phyloP scores from a whole-genome alignment of 208 protist species.

The Trypanosomatidae sp. region DNA sequence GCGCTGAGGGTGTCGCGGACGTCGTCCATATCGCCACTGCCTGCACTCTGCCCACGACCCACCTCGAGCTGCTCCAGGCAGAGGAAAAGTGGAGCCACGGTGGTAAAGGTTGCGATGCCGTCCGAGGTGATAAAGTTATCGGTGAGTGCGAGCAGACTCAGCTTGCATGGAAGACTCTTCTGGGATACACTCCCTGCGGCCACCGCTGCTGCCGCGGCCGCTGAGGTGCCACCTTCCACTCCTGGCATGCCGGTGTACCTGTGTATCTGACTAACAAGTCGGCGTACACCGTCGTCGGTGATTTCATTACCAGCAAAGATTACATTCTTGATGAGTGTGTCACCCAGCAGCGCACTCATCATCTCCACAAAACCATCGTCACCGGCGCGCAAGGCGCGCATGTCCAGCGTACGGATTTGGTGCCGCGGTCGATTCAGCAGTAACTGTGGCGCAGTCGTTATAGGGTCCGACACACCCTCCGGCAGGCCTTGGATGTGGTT shows the following conservation, averaged over 20 bases:
- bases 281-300: slow-evolving; percentile 45
- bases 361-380: slow-evolving; percentile 61
- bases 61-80: slow-evolving; percentile 43
- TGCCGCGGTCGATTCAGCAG: slow-evolving; percentile 13
- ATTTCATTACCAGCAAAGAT: slow-evolving; percentile 54
- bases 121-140: slow-evolving; percentile 51
- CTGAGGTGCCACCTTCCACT: background rate
- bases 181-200: slow-evolving; percentile 3
- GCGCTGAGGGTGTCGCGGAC: slow-evolving; percentile 36
- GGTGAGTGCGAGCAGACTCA: slow-evolving; percentile 41
- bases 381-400: slow-evolving; percentile 49
- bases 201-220: background rate
- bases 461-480: background rate
- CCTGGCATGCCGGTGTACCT: background rate
- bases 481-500: slow-evolving; percentile 26
- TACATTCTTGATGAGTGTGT: slow-evolving; percentile 39
- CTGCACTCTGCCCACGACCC: slow-evolving; percentile 34
- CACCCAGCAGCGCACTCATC: slow-evolving; percentile 30
- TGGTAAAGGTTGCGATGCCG: slow-evolving; percentile 31
- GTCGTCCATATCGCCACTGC: slow-evolving; percentile 31
- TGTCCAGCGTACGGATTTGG: slow-evolving; percentile 53
- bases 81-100: slow-evolving; percentile 20
- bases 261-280: slow-evolving; percentile 23
- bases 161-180: slow-evolving; percentile 11
- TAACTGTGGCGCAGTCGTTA: background rate